Evolutionary conservation across 805 yeast genomes (phyloP), one percentile per base, ranked within the genome.

Genomic region (Metschnikowia henanensis): DNA sequence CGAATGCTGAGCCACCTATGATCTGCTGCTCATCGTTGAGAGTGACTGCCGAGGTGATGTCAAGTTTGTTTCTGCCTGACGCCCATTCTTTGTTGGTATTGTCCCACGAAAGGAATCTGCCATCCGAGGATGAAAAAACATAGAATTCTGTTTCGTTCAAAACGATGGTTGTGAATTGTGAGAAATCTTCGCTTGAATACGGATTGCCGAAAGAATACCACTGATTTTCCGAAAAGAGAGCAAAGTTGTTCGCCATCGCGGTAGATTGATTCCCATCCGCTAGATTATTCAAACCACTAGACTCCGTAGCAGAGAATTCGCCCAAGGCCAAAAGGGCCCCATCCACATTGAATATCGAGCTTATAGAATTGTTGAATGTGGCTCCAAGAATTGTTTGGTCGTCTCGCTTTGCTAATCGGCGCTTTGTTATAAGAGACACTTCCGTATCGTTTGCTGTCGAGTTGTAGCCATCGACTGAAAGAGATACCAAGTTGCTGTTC

Each of bases 131-230:
- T 1, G 62, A 61, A 43, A 81, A 72, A 0, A 75, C 53, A 45
- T 72, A 68, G 47, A 64, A 79, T 12, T 76, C 75, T 0, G 60
- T 55, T 3, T 58, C 66, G 31, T 71, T 59, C 30, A 75, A 55
- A 2, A 70, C 67, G 15, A 73, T 41, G 34, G 61, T 64, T 17
- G 73, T 51, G 43, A 69, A 62, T 31, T 60, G 60, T 30, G 61
- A 55, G 42, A 56, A 66, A 8, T 57, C 50, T 5, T 34, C 46
- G 42, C 55, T 53, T 8, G 55, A 31, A 30, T 50, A 59, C 9
- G 56, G 47, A 45, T 67, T 61, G 2, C 76, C 79, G 49, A 77
- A 68, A 0, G 76, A 56, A 37, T 50, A 66, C 75, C 80, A 76
- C 3, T 69, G 53, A 0, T 66, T 68, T 44, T 68, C 61, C 22